Conservation (phyloP, 2,329 filamentous ascomycete genomes). For the Ascochyta viciae-villosae region DNA sequence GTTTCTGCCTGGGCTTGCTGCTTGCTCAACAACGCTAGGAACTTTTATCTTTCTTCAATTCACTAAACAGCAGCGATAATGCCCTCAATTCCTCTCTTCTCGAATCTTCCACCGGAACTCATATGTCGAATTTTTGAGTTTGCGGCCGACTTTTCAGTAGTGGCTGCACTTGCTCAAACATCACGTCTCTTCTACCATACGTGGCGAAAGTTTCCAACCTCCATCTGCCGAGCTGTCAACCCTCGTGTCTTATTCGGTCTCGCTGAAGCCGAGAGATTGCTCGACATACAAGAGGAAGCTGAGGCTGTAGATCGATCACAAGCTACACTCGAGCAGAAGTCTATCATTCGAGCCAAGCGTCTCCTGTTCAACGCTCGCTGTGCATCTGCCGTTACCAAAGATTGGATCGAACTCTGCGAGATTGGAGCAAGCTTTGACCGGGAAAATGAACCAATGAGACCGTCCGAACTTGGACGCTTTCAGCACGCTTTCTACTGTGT, state of each 20-base stretch:
- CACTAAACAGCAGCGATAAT: constrained; percentile 1
- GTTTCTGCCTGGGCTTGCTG: too few relatives aligned
- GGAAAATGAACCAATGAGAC: constrained; percentile 2
- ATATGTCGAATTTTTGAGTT: constrained; percentile 25
- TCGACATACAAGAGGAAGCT: constrained; percentile 1
- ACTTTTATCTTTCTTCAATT: background rate
- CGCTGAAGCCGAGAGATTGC: background rate
- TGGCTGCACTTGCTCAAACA: constrained; percentile 26
- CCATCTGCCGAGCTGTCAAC: constrained; percentile 23
- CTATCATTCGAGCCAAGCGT: constrained; percentile 16
- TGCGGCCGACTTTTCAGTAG: constrained; percentile 21
- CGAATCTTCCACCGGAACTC: constrained; percentile 24
- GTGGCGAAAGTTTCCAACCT: constrained; percentile 19
- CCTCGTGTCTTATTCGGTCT: constrained; percentile 7
- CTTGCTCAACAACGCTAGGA: too few relatives aligned
- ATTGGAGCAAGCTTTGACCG: constrained; percentile 17
- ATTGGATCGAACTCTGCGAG: constrained; percentile 12
- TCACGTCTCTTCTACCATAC: constrained; percentile 22
- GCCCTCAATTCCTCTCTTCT: constrained; percentile 14
- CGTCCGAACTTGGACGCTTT: background rate
- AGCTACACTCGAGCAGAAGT: background rate
- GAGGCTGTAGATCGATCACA: background rate
- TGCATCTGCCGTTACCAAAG: constrained; percentile 16
- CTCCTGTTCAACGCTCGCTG: constrained; percentile 19
- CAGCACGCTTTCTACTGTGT: constrained; percentile 10